Percentiles rank a stretch among this genome's conserved stretches.
Evolutionary conservation across 2,329 filamentous ascomycete genomes (phyloP).

Genomic region (Botrytis medusae): DNA sequence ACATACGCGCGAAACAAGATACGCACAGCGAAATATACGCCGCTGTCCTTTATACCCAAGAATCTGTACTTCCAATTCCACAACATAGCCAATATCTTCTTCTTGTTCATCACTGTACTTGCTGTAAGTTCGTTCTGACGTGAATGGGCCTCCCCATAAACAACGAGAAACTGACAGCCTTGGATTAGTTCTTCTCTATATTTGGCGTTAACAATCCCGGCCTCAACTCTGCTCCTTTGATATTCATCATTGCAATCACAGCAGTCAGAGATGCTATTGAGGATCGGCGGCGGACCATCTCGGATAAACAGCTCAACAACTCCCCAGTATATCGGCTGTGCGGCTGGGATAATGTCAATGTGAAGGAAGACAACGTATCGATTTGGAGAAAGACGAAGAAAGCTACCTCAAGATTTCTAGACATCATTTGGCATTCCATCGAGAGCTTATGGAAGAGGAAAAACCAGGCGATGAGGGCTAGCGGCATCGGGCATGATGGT

Average conservation of each 20-base stretch:
- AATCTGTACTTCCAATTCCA: no score
- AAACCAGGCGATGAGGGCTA: constrained; percentile 22
- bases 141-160: no score
- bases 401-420: constrained; percentile 53
- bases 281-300: constrained; percentile 85
- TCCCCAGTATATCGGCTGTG: constrained; percentile 87
- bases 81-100: no score
- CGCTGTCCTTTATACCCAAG: no score
- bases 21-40: no score
- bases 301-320: constrained; percentile 94
- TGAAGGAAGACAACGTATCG: constrained; percentile 80
- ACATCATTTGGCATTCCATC: constrained; percentile 27
- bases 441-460: constrained; percentile 27
- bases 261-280: constrained; percentile 94
- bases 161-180: no score
- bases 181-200: constrained; percentile 81
- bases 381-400: constrained; percentile 90
- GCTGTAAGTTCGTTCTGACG: no score
- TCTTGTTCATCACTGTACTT: no score
- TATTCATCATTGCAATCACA: constrained; percentile 86
- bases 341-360: constrained; percentile 92
- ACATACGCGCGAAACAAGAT: no score
- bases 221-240: constrained; percentile 84
- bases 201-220: constrained; percentile 94
- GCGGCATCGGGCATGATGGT: no score